Evolutionary conservation across 2,329 filamentous ascomycete genomes (phyloP), one percentile per base, ranked within the genome.

Genomic region (Drechslerella coelobrocha): DNA sequence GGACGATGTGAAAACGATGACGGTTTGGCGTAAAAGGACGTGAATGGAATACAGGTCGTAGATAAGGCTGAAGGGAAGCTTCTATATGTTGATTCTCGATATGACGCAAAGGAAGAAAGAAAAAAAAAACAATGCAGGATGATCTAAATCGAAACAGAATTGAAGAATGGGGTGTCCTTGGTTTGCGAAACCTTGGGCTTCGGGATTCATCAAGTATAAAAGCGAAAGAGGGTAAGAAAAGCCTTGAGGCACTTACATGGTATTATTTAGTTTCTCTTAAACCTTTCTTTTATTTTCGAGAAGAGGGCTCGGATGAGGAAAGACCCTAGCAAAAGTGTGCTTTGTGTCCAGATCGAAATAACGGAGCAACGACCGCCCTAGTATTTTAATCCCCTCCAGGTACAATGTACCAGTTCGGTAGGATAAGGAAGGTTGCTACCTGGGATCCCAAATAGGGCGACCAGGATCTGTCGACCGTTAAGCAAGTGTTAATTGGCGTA

Each of bases 391-490:
- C 54, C 55, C 62, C 65, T 61, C 65, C 57, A 69, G 65, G 65
- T 69, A 45, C 41, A 45, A 45, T 45, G 41, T 21, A 69, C 65
- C 65, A 37, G 56, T 51, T 69, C 65, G 57, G 65, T 45, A 69
- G 65, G 65, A 69, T 69, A 57, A 57, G 65, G 65, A 69, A 69
- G 65, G 65, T 69, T 69, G 43, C 57, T 69, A 69, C 65, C 65
- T 69, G 65, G 65, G 65, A 68, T 61, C 52, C 57, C 65, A 69
- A 69, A 61, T 61, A 69, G 52, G 65, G 65, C 45, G 65, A 54
- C 65, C 39, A 62, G 65, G 65, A 57, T 69, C 39, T 10, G 34
- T 69, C 52, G 57, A 69, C 52, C 57, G 56, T 57, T 69, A 45
- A 57, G 56, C 65, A 62, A 69, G 65, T 57, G 60, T 60, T 69